phyloP scores from a whole-genome alignment of 2,329 filamentous ascomycete genomes.

The Emergomyces africanus region DNA sequence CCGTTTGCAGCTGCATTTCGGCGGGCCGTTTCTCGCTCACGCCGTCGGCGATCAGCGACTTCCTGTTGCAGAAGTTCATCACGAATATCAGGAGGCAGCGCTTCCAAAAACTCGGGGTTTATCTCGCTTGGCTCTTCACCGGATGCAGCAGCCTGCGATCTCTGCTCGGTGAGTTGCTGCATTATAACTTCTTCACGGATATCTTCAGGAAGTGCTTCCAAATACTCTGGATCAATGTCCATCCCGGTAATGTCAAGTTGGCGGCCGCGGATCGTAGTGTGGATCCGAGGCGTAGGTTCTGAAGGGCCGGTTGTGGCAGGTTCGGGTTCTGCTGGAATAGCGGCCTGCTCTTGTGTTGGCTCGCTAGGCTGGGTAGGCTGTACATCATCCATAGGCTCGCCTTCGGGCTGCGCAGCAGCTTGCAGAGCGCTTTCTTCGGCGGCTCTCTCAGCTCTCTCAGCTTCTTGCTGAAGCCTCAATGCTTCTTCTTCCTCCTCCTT shows the following conservation, averaged over 20 bases:
- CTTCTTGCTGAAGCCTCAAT: constrained; percentile 41
- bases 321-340: constrained; percentile 20
- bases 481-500: constrained; percentile 58
- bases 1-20: constrained; percentile 46
- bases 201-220: constrained; percentile 95
- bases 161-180: constrained; percentile 70
- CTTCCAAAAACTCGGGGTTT: constrained; percentile 86
- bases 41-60: constrained; percentile 72
- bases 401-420: constrained; percentile 18
- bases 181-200: constrained; percentile 93
- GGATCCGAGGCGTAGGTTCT: constrained; percentile 48
- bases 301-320: constrained; percentile 35
- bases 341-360: constrained; percentile 20
- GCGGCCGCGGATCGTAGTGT: constrained; percentile 72
- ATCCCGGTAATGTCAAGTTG: constrained; percentile 88
- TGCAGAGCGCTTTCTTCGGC: constrained; percentile 29
- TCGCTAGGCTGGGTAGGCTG: constrained; percentile 48
- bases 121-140: constrained; percentile 55
- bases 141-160: constrained; percentile 59
- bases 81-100: constrained; percentile 78
- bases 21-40: constrained; percentile 69
- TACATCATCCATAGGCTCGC: constrained; percentile 65
- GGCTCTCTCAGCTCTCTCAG: constrained; percentile 38
- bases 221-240: constrained; percentile 86
- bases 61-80: constrained; percentile 86